Evolutionary conservation across 2,329 filamentous ascomycete species (phyloP), one percentile per base, ranked within the genome.

Genomic region (Metarhizium rileyi): DNA sequence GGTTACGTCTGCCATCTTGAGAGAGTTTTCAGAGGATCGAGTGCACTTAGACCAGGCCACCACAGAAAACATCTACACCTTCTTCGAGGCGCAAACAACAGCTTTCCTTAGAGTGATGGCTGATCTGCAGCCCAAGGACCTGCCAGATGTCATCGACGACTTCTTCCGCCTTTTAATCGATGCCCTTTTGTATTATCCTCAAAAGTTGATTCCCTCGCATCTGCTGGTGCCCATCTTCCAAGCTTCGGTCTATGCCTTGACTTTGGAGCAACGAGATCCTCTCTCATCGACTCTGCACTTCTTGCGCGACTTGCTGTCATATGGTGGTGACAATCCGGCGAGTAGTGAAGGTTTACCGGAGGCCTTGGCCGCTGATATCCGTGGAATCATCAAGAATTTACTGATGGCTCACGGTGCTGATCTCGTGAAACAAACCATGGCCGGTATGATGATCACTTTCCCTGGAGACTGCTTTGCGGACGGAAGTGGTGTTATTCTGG

Each of bases 361-460:
- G 25, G 62, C 78, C 47, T 82, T 84, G 46, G 78, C 85, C 0
- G 73, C 80, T 3, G 83, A 90, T 57, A 77, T 95, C 23, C 84
- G 82, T 57, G 74, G 75, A 30, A 78, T 84, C 7, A 85, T 97
- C 51, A 87, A 85, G 65, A 76, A 80, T 52, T 76, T 96, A 47
- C 71, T 95, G 23, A 56, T 76, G 2, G 70, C 75, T 1, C 82
- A 90, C 55, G 90, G 93, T 35, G 84, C 89, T 60, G 72, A 81
- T 50, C 74, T 98, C 26, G 84, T 93, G 7, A 91, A 95, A 68
- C 86, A 90, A 55, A 84, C 95, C 51, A 77, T 98, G 71, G 93
- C 90, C 1, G 93, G 93, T 52, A 95, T 98, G 90, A 97, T 98
- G 91, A 96, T 96, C 65, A 94, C 86, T 0, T 98, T 98, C 70